Evolutionary conservation across 805 yeast species (phyloP).

Genomic region (Candida glaebosa): DNA sequence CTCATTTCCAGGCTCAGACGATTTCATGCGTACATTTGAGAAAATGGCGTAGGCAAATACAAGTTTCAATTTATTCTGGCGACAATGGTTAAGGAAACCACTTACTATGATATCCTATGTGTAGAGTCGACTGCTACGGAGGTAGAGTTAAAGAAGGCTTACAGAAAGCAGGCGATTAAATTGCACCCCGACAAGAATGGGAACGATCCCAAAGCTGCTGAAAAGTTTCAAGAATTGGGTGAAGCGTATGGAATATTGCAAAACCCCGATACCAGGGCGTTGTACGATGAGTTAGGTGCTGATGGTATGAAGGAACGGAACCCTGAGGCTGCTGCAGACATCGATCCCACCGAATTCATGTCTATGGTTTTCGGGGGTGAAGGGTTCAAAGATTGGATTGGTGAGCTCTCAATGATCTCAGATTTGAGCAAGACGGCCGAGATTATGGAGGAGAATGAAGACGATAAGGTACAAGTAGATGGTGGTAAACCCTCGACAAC

Average conservation of each 20-base stretch:
- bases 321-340: conserved; percentile 59
- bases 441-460: conserved; percentile 39
- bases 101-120: conserved; percentile 78
- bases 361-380: conserved; percentile 82
- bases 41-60: not conserved
- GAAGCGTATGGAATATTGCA: conserved; percentile 77
- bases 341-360: conserved; percentile 84
- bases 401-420: conserved; percentile 71
- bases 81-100: conserved; percentile 77
- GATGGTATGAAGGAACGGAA: conserved; percentile 53
- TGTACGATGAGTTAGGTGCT: conserved; percentile 79
- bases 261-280: conserved; percentile 62
- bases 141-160: conserved; percentile 87
- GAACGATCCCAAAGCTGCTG: conserved; percentile 87
- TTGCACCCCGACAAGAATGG: conserved; percentile 97
- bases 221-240: conserved; percentile 69
- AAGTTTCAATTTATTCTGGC: too few relatives aligned
- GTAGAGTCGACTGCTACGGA: conserved; percentile 68
- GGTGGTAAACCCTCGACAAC: too few relatives aligned
- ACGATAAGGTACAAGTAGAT: conserved; percentile 15
- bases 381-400: conserved; percentile 76
- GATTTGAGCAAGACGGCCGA: conserved; percentile 68
- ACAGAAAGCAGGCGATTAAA: conserved; percentile 81
- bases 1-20: too few relatives aligned
- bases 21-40: not conserved